Conservation (phyloP, 2,329 filamentous ascomycete genomes). For the Botrytis aclada region DNA sequence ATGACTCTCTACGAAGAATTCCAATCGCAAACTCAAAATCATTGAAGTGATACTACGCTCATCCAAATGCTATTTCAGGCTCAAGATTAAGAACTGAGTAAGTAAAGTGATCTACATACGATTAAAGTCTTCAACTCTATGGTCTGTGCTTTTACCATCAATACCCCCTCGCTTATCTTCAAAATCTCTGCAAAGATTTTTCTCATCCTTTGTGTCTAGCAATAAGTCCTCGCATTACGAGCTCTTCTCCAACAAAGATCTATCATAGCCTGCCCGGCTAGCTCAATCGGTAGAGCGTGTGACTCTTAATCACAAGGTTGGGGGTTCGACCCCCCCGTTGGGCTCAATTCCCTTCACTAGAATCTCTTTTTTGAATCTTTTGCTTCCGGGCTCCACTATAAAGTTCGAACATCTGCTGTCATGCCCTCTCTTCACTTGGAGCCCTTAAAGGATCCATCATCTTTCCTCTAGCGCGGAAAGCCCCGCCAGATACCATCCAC, state of each 20-base stretch:
- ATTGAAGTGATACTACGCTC: background rate
- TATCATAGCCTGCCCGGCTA: conserved; percentile 28
- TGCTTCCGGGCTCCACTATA: background rate
- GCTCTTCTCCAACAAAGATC: rapidly evolving
- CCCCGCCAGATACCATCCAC: background rate
- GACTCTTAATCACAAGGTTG: conserved; percentile 30
- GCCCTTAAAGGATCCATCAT: background rate
- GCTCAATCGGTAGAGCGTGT: conserved; percentile 38
- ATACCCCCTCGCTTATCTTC: background rate
- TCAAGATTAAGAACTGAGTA: background rate
- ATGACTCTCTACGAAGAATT: background rate
- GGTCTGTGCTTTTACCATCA: background rate
- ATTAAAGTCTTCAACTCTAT: background rate
- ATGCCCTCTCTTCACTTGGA: background rate
- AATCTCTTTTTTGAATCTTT: background rate
- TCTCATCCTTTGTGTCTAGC: background rate
- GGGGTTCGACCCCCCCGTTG: conserved; percentile 18
- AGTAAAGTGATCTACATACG: background rate
- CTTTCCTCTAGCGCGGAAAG: background rate
- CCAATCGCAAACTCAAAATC: background rate
- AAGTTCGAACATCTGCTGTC: background rate
- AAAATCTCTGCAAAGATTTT: conserved; percentile 3
- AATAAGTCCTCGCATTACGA: rapidly evolving
- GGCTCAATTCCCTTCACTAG: conserved; percentile 3
- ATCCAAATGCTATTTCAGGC: background rate